phyloP scores from a whole-genome alignment of 1,284 basidiomycete species.

The Ganoderma lucidum region DNA sequence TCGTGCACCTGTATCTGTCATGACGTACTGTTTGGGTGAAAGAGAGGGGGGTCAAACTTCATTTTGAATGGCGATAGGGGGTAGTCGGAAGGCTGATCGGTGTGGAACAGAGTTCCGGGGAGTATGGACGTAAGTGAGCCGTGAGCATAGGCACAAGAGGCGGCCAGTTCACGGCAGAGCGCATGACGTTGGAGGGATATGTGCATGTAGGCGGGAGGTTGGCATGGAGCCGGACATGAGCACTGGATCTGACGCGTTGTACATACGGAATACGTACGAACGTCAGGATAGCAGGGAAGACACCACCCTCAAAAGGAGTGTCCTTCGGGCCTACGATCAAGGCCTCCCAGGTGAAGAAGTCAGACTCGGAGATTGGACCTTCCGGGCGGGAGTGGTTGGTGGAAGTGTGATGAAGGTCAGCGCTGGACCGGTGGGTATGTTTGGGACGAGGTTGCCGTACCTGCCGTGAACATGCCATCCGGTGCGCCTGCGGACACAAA shows the following conservation, averaged over 20 bases:
- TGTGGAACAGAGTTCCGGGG: not conserved
- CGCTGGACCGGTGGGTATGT: slow-evolving; percentile 12
- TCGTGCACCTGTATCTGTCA: slow-evolving; percentile 3
- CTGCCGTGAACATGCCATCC: slow-evolving; percentile 94
- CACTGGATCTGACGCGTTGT: slow-evolving; percentile 16
- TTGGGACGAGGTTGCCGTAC: slow-evolving; percentile 47
- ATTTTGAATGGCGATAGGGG: slow-evolving; percentile 97
- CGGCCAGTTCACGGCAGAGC: slow-evolving; percentile 11
- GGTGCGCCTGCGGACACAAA: slow-evolving; percentile 70
- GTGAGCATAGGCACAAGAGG: slow-evolving; percentile 1
- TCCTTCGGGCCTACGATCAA: slow-evolving; percentile 96
- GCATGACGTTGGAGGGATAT: slow-evolving; percentile 12
- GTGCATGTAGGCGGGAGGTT: slow-evolving; percentile 8
- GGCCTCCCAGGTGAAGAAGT: slow-evolving; percentile 99
- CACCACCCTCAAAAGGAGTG: slow-evolving; percentile 98
- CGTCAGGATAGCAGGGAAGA: slow-evolving; percentile 92
- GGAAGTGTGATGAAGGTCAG: slow-evolving; percentile 26
- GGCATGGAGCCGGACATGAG: slow-evolving; percentile 22
- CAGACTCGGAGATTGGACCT: slow-evolving; percentile 92
- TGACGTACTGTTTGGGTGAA: slow-evolving; percentile 94
- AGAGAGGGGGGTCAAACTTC: slow-evolving; percentile 96
- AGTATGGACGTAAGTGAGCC: not conserved
- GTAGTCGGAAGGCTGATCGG: slow-evolving; percentile 84
- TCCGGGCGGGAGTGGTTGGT: slow-evolving; percentile 19
- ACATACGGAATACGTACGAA: slow-evolving; percentile 71